These are phyloP conservation scores for Cordia subcordata DNA, from an alignment of 257 asterid genomes.

Conservation along the genomic window DNA sequence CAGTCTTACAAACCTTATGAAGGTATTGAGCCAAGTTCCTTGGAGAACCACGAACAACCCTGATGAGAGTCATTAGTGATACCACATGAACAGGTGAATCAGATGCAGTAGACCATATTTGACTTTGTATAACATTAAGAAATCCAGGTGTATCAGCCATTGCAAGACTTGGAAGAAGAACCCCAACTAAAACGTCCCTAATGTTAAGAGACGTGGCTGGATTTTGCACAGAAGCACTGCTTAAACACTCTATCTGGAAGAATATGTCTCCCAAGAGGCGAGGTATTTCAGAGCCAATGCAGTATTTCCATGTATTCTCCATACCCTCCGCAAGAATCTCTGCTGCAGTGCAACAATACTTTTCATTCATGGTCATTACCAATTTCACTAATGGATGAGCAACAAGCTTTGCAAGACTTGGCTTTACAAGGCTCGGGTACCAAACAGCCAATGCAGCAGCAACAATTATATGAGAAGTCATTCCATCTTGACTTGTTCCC, in stretches of 20 bases:
- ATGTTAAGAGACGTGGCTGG: constrained; percentile 45
- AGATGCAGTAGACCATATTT: constrained; percentile 98
- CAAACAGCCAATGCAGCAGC: constrained; percentile 96
- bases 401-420: constrained; percentile 49
- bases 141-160: constrained; percentile 86
- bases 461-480: constrained; percentile 87
- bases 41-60: constrained; percentile 87
- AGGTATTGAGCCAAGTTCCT: constrained; percentile 79
- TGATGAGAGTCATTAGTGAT: constrained; percentile 76
- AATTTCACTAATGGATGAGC: constrained; percentile 77
- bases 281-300: constrained; percentile 73
- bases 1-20: constrained; percentile 75
- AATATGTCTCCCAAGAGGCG: constrained; percentile 80
- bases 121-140: constrained; percentile 83
- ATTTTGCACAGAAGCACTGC: constrained; percentile 50
- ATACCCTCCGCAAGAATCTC: constrained; percentile 98
- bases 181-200: constrained; percentile 65
- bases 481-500: constrained; percentile 93
- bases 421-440: constrained; percentile 90
- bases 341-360: constrained; percentile 86
- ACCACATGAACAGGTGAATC: constrained; percentile 95
- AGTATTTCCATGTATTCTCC: constrained; percentile 87
- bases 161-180: constrained; percentile 92
- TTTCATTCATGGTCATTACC: constrained; percentile 90
- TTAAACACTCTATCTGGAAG: constrained; percentile 95